Conservation (phyloP, 2,329 filamentous ascomycete species). For the Trichoderma gracile region DNA sequence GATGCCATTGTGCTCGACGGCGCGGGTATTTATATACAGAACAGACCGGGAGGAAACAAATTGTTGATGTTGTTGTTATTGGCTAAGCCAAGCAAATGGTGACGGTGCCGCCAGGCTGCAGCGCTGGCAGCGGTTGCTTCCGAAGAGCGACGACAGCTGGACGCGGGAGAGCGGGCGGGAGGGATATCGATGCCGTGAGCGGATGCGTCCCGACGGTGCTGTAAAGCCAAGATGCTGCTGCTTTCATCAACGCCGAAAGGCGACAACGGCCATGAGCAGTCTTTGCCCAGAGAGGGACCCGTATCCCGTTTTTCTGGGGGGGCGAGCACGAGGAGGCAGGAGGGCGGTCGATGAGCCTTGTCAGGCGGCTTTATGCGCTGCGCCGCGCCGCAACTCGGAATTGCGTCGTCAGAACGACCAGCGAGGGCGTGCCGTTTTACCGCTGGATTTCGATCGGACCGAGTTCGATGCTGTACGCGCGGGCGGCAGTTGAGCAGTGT, state of each 20-base stretch:
- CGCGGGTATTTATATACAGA: background rate
- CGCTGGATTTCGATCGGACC: background rate
- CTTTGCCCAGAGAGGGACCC: too few relatives aligned
- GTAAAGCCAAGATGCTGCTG: background rate
- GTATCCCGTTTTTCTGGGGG: background rate
- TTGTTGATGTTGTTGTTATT: too few relatives aligned
- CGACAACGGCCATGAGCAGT: conserved; percentile 9
- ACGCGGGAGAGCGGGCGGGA: background rate
- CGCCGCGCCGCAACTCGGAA: background rate
- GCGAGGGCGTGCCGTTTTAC: background rate
- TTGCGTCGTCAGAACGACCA: background rate
- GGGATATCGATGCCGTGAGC: background rate
- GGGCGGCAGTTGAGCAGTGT: background rate
- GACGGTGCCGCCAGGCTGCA: background rate
- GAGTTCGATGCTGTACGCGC: background rate
- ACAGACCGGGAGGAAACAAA: background rate
- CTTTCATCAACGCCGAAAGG: background rate
- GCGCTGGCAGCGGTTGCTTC: background rate
- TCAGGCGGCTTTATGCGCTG: background rate
- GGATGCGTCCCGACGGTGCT: background rate
- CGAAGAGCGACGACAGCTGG: background rate
- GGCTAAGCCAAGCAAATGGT: background rate
- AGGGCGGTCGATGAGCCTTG: background rate
- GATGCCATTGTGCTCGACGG: conserved; percentile 39
- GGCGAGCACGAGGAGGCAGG: background rate